A percentile compares a stretch with the other conserved stretches of the same genome.
Conservation (phyloP, 768 basidiomycete species). For the Porphyrellus cyaneotinctus region DNA sequence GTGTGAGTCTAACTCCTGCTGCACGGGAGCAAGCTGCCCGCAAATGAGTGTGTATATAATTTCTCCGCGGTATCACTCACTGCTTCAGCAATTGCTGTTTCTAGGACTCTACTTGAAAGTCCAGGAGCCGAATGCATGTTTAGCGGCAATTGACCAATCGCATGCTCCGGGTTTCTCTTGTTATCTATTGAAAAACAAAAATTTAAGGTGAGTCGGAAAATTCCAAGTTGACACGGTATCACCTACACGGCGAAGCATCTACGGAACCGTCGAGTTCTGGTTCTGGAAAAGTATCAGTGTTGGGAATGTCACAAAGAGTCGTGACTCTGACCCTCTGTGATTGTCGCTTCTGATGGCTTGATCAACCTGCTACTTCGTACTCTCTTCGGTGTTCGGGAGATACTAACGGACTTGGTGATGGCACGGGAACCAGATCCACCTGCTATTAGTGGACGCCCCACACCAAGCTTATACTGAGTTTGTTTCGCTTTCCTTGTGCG, state of each 20-base stretch:
- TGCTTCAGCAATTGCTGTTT: constrained; percentile 26
- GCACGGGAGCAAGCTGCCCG: constrained; percentile 47
- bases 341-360: constrained; percentile 52
- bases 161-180: constrained; percentile 1
- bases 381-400: constrained; percentile 45
- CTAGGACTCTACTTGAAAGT: constrained; percentile 10
- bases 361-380: constrained; percentile 47
- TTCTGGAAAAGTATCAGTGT: constrained; percentile 22
- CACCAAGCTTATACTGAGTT: constrained; percentile 63
- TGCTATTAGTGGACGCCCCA: constrained; percentile 62
- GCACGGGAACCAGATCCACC: constrained; percentile 66
- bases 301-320: not conserved
- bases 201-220: not conserved
- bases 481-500: constrained; percentile 70
- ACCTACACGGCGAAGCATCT: constrained; percentile 14
- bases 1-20: constrained; percentile 45
- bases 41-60: constrained; percentile 1
- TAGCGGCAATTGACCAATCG: constrained; percentile 4
- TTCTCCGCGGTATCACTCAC: constrained; percentile 18
- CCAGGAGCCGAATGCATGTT: not conserved
- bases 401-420: constrained; percentile 55
- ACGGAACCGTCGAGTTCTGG: constrained; percentile 19
- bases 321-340: constrained; percentile 44
- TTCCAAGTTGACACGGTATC: not conserved
- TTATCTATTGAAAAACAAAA: constrained; percentile 1